Evolutionary conservation across 2,329 filamentous ascomycete genomes (phyloP), one percentile per base, ranked within the genome.

Genomic region (Teratosphaeria epicoccoides): DNA sequence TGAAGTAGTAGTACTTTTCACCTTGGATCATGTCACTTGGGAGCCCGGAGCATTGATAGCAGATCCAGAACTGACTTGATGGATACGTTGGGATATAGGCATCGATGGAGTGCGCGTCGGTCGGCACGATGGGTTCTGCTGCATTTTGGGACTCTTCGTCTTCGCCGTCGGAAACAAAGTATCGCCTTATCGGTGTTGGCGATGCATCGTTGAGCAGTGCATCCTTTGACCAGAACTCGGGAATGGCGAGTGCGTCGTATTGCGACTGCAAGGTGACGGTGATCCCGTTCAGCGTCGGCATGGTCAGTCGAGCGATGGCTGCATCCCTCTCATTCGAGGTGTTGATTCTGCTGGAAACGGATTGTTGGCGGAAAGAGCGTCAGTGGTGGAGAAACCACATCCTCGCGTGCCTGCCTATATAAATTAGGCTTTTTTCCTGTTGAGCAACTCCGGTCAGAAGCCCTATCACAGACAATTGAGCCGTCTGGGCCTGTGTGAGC

Each of bases 31-130:
- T 20, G 33, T 40, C 33, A 17, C 14, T 40, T 22, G 17, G 33
- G 50, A 47, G 52, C 14, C 37, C 26, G n/a, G 52, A 49, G 37
- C 60, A 61, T 22, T 55, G 57, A 56, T 74, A 75, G 22, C 58
- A 55, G 50, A 76, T 63, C 72, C 72, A 75, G 60, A 76, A 74
- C 6, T 69, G 68, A 25, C 65, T 68, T 0, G 60, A 62, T 0
- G 68, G 66, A 11, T 67, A 59, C 0, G 58, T 61, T 3, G 68
- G 68, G 4, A 71, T 55, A 53, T 67, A 67, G 43, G 69, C 64
- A 40, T 60, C n/a, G 33, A 40, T 40, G 2, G 33, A 40, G 7
- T 40, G 17, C 17, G 17, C 14, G 33, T 40, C 33, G 7, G 33
- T 17, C 10, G 33, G 33, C 33, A 20, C 3, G n/a, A 40, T 40